These are phyloP conservation scores for Ustilaginoidea virens DNA, from an alignment of 2,329 filamentous ascomycete genomes.

Conservation along the genomic window DNA sequence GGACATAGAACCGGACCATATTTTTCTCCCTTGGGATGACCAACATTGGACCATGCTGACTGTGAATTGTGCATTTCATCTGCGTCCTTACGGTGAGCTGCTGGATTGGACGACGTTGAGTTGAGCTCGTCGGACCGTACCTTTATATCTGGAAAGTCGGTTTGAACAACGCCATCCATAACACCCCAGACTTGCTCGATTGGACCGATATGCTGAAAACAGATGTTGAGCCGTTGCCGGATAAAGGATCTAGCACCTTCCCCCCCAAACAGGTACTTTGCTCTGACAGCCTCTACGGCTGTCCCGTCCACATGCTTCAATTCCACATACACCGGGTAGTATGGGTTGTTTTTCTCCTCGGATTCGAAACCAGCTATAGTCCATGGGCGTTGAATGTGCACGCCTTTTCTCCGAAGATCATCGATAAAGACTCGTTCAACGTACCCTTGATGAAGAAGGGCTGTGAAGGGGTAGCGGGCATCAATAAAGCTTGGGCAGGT, in stretches of 20 bases:
- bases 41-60: constrained; percentile 60
- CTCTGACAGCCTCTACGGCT: constrained; percentile 46
- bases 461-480: constrained; percentile 55
- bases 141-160: constrained; percentile 65
- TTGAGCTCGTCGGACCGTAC: constrained; percentile 16
- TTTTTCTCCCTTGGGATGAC: constrained; percentile 59
- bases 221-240: constrained; percentile 49
- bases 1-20: constrained; percentile 56
- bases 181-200: constrained; percentile 62
- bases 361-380: constrained; percentile 46
- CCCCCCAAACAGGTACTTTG: constrained; percentile 57
- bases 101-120: constrained; percentile 15
- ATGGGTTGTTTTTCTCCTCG: constrained; percentile 35
- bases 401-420: constrained; percentile 47
- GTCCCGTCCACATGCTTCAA: constrained; percentile 64
- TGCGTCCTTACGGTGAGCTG: constrained; percentile 11
- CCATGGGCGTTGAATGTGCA: constrained; percentile 48
- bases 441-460: constrained; percentile 54
- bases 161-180: constrained; percentile 58
- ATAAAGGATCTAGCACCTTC: constrained; percentile 56
- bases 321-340: constrained; percentile 68
- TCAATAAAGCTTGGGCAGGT: constrained; percentile 77
- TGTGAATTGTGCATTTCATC: constrained; percentile 67
- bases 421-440: constrained; percentile 57
- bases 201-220: constrained; percentile 55